A percentile compares a stretch with the other conserved stretches of the same genome.
These are phyloP conservation scores for Batkoa obscura DNA, from an alignment of 371 early-diverging fungal genomes.

Conservation along the genomic window DNA sequence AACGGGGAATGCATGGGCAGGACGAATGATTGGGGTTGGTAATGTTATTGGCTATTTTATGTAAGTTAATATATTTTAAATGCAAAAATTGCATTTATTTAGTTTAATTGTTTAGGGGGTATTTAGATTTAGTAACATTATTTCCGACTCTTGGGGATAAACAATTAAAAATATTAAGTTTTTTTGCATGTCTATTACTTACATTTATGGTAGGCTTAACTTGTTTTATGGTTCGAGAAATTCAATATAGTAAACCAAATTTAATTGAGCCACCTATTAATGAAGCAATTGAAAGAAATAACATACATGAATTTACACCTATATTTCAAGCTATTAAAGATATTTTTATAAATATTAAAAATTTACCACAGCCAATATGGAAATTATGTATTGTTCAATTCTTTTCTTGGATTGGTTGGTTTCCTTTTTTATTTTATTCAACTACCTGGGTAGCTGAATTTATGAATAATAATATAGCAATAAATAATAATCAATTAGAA, in stretches of 20 bases:
- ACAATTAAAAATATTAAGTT: slow-evolving; percentile 62
- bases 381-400: slow-evolving; percentile 73
- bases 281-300: not conserved
- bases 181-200: slow-evolving; percentile 45
- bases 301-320: not conserved
- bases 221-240: slow-evolving; percentile 39
- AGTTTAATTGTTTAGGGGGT: slow-evolving; percentile 27
- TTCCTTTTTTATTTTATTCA: slow-evolving; percentile 84
- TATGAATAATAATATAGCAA: no score
- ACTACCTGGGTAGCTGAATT: slow-evolving; percentile 61
- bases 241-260: slow-evolving; percentile 15
- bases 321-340: not conserved
- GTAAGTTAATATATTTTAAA: slow-evolving; percentile 14
- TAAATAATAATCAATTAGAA: no score
- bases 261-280: slow-evolving; percentile 13
- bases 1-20: slow-evolving; percentile 75
- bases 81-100: not conserved
- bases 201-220: slow-evolving; percentile 37
- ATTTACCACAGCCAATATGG: slow-evolving; percentile 49
- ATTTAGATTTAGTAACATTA: slow-evolving; percentile 40
- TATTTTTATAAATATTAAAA: slow-evolving; percentile 18
- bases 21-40: slow-evolving; percentile 76
- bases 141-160: slow-evolving; percentile 61
- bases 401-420: slow-evolving; percentile 91
- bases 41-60: slow-evolving; percentile 71